Conservation (phyloP, 164 flowering plant species). For the Sedum album region DNA sequence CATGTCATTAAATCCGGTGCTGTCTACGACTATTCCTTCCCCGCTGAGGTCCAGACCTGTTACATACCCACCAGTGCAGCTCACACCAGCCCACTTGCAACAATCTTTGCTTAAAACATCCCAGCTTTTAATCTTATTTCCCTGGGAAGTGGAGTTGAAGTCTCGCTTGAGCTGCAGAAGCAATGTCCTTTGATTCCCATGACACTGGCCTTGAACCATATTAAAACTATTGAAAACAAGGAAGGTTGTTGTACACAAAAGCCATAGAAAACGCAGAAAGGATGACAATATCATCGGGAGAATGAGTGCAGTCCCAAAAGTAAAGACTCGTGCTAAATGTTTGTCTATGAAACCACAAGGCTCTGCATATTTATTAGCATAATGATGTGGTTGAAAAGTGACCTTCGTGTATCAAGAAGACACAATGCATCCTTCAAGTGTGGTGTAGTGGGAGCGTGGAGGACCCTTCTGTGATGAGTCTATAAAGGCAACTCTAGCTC, state of each 20-base stretch:
- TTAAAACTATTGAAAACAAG: neutral
- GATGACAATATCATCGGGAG: conserved; percentile 3
- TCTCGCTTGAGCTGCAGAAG: neutral
- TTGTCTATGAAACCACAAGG: too few species aligned
- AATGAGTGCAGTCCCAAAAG: too few species aligned
- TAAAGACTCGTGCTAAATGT: too few species aligned
- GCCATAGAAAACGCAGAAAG: neutral
- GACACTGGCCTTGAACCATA: neutral
- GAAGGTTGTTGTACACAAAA: neutral
- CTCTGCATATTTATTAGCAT: too few species aligned
- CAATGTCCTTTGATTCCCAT: neutral
- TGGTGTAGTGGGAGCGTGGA: too few species aligned
- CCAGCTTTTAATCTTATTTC: conserved; percentile 4
- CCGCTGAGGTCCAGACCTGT: conserved; percentile 3
- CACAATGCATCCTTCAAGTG: too few species aligned
- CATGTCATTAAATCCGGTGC: neutral
- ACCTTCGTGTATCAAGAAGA: too few species aligned
- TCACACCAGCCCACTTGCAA: conserved; percentile 5
- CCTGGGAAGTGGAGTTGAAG: neutral
- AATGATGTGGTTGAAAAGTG: too few species aligned
- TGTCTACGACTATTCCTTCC: neutral
- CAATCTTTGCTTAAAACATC: neutral
- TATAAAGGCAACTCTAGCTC: too few species aligned
- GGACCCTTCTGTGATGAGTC: too few species aligned
- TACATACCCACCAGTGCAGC: too few species aligned